Base-by-base conservation (phyloP, 2,329 filamentous ascomycete genomes). In the Zymoseptoria crescenta region DNA sequence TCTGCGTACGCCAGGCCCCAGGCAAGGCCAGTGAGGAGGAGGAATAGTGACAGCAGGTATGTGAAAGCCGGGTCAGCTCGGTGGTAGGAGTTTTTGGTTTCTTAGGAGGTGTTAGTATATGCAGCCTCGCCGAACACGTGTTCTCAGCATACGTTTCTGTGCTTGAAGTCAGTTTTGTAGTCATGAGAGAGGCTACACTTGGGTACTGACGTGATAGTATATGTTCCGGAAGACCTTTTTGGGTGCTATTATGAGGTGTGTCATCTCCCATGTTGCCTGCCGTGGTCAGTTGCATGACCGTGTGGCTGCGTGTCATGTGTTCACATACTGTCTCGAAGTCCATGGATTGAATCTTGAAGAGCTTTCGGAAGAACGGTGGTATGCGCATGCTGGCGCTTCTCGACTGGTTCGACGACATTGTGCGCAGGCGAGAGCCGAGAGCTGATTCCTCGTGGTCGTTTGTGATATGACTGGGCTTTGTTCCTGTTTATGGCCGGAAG, bases 331-430 rank as follows among this genome's bases (percentile, higher is more conserved):
- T 86, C 70, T 88, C 85, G 70, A 88, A 88, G 76, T 88, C 85
- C 85, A 88, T 87, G 67, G 87, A 85, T 9, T 85, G 84, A 69
- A 87, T 87, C 72, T 88, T 88, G 79, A 87, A 87, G 54, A 87
- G 75, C 59, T 84, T 79, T 69, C 85, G 84, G 76, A 87, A 86
- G 78, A 87, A 86, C 65, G 83, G 81, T 64, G 84, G 84, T 79
- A 86, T 83, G 52, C 81, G 80, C 68, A 85, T 73, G 61, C 74
- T 81, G 57, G 27, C n/a, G 8, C 76, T 76, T 60, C 80, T 77
- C 63, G 75, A 75, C 49, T 67, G 67, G 24, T 65, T 64, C 3
- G 69, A 68, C 35, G 68, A 65, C 60, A 69, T 66, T 6, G 35
- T 45, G 10, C 16, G 1, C 2, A 45, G 35, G 35, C 10, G 9